Percentiles rank a stretch among this genome's conserved stretches.
These are phyloP conservation scores for Phytophthora macrochlamydospora DNA, from an alignment of 352 stramenopile genomes.

Conservation along the genomic window DNA sequence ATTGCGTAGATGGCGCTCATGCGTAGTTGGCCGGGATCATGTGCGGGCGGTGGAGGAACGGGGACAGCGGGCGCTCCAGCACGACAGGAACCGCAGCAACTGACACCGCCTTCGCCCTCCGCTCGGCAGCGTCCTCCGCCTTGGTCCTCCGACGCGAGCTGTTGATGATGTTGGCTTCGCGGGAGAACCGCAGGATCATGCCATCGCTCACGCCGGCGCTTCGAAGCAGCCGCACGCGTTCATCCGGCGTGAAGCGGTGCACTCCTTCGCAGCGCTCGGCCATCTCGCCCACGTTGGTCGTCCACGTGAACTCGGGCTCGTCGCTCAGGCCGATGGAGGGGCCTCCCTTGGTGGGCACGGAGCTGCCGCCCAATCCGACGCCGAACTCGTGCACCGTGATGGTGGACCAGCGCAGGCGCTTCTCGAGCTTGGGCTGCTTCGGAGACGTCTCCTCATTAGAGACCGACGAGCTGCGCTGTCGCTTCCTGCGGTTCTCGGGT, in stretches of 20 bases:
- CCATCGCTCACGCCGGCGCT: slow-evolving; percentile 56
- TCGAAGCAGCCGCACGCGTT: slow-evolving; percentile 57
- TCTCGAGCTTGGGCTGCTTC: slow-evolving; percentile 35
- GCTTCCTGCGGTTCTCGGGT: slow-evolving; percentile 18
- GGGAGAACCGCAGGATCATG: slow-evolving; percentile 71
- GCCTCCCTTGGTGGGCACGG: slow-evolving; percentile 52
- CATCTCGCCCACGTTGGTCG: slow-evolving; percentile 67
- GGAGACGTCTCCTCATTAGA: slow-evolving; percentile 7
- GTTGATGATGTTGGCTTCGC: slow-evolving; percentile 71
- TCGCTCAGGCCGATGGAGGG: slow-evolving; percentile 59
- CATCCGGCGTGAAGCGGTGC: slow-evolving; percentile 56
- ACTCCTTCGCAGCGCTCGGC: slow-evolving; percentile 62
- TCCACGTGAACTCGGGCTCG: slow-evolving; percentile 63
- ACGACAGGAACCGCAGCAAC: slow-evolving; percentile 26
- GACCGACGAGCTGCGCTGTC: slow-evolving; percentile 15
- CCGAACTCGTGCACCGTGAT: slow-evolving; percentile 69
- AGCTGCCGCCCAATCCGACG: slow-evolving; percentile 55
- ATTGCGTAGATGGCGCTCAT: slow-evolving; percentile 14
- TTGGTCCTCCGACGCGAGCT: slow-evolving; percentile 55
- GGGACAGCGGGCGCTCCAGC: slow-evolving; percentile 35
- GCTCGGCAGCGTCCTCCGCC: slow-evolving; percentile 42
- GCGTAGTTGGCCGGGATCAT: slow-evolving; percentile 61
- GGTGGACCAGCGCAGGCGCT: slow-evolving; percentile 57
- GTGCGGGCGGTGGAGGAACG: slow-evolving; percentile 38
- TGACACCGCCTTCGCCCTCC: slow-evolving; percentile 35